These are phyloP conservation scores for Termitomyces sp. DNA, from an alignment of 768 basidiomycete species.

Conservation along the genomic window DNA sequence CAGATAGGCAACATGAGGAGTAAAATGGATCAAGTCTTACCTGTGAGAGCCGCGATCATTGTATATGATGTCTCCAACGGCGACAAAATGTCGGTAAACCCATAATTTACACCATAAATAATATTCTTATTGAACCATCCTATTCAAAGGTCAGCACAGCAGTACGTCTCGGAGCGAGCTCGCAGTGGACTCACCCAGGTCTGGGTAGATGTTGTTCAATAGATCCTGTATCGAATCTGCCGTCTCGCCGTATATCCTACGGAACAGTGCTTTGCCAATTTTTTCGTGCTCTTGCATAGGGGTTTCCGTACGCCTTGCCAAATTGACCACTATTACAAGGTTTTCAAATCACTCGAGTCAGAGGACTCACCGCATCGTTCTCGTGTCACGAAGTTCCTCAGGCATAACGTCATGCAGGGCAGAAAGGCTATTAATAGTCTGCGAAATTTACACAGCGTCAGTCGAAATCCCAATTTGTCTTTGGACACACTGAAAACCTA, in stretches of 20 bases:
- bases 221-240: slow-evolving; percentile 40
- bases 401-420: slow-evolving; percentile 48
- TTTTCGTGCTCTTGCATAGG: slow-evolving; percentile 32
- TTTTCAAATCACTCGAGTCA: background rate
- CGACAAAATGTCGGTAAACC: slow-evolving; percentile 39
- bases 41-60: slow-evolving; percentile 52
- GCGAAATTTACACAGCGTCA: background rate
- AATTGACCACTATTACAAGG: background rate
- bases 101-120: slow-evolving; percentile 54
- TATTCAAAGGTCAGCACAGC: slow-evolving; percentile 17
- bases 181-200: slow-evolving; percentile 42
- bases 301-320: background rate
- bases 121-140: slow-evolving; percentile 49
- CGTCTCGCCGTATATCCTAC: slow-evolving; percentile 54
- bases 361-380: slow-evolving; percentile 31
- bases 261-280: slow-evolving; percentile 39
- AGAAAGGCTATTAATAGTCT: slow-evolving; percentile 56
- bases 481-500: slow-evolving; percentile 17
- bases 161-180: background rate
- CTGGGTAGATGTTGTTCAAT: slow-evolving; percentile 51
- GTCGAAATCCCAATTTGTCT: background rate
- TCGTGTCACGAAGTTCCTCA: slow-evolving; percentile 41
- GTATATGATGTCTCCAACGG: slow-evolving; percentile 53
- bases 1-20: background rate
- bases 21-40: background rate